A percentile compares a stretch with the other conserved stretches of the same genome.
Evolutionary conservation across 2,329 filamentous ascomycete genomes (phyloP).

Genomic region (Trichoderma arundinaceum): DNA sequence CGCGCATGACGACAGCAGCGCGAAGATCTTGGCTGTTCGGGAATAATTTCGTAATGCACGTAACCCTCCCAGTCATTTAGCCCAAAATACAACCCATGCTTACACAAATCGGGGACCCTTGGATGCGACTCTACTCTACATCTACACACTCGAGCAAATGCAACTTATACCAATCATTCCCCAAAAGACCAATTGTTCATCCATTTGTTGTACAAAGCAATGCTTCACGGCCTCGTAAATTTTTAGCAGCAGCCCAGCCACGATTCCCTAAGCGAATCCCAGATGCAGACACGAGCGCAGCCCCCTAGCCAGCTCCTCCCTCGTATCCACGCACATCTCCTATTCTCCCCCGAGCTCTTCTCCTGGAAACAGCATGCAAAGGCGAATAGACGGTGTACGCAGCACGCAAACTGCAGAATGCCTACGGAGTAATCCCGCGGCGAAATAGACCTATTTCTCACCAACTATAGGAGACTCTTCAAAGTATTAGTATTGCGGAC

Average conservation of each 20-base stretch:
- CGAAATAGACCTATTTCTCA: no score
- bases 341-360: background rate
- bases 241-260: background rate
- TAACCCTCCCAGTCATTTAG: slow-evolving; percentile 1
- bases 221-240: background rate
- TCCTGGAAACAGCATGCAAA: background rate
- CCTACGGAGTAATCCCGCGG: background rate
- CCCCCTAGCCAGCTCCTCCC: background rate
- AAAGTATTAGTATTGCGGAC: background rate
- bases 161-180: no score
- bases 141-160: background rate
- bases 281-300: background rate
- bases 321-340: slow-evolving; percentile 14
- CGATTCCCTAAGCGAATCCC: background rate
- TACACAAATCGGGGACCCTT: background rate
- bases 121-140: no score
- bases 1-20: slow-evolving; percentile 17
- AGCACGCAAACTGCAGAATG: background rate
- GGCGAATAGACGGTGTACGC: background rate
- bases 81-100: background rate
- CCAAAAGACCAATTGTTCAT: no score
- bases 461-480: no score
- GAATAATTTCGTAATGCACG: slow-evolving; percentile 17
- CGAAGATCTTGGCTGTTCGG: slow-evolving; percentile 21
- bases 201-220: no score